Evolutionary conservation across 2,329 filamentous ascomycete species (phyloP).

Genomic region (Torrubiellomyces zombiae): DNA sequence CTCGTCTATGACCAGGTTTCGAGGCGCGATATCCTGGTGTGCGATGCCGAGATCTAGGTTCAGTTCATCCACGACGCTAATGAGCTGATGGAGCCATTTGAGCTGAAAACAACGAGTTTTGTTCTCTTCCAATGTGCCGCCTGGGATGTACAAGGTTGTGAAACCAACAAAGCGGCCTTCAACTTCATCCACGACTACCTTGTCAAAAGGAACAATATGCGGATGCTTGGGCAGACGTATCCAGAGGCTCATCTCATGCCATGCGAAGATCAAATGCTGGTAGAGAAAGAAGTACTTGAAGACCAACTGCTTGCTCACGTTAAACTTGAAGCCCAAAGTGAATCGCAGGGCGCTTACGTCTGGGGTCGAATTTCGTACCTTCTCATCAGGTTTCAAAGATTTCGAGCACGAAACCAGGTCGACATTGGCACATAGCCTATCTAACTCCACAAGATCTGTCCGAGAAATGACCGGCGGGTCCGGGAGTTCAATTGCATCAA

Average conservation of each 20-base stretch:
- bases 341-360: neutral
- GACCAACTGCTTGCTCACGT: constrained; percentile 6
- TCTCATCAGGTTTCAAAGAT: constrained; percentile 3
- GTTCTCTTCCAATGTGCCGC: constrained; percentile 15
- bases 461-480: constrained; percentile 6
- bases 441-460: constrained; percentile 13
- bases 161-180: constrained; percentile 19
- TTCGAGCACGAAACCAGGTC: constrained; percentile 10
- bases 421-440: constrained; percentile 10
- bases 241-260: constrained; percentile 19
- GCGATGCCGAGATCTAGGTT: constrained; percentile 19
- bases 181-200: constrained; percentile 16
- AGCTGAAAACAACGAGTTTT: constrained; percentile 16
- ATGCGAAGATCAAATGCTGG: constrained; percentile 7
- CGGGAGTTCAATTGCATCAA: constrained; percentile 6
- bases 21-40: constrained; percentile 20
- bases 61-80: constrained; percentile 17
- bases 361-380: constrained; percentile 1
- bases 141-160: constrained; percentile 17
- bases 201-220: constrained; percentile 19
- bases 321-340: constrained; percentile 1
- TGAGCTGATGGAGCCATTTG: constrained; percentile 18
- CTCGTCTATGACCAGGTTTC: constrained; percentile 19
- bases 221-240: constrained; percentile 19
- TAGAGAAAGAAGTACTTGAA: constrained; percentile 19